Evolutionary conservation across 495 filamentous ascomycete species (phyloP).

Genomic region (Terfezia boudieri): DNA sequence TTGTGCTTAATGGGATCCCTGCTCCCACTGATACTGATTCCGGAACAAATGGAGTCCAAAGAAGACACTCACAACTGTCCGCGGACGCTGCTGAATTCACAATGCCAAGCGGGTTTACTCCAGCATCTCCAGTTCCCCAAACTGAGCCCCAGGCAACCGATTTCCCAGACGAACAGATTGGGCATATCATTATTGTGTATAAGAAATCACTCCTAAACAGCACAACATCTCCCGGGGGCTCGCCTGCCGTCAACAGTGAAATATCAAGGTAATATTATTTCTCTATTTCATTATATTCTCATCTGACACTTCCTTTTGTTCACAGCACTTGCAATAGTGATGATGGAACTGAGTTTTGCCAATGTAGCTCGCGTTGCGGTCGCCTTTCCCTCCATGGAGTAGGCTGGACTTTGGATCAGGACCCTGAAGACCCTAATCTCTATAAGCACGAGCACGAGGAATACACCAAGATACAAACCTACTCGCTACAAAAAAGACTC

Average conservation of each 20-base stretch:
- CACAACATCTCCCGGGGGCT: constrained; percentile 6
- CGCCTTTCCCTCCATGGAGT: constrained; percentile 2
- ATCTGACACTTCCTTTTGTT: neutral
- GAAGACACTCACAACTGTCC: constrained; percentile 37
- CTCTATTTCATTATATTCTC: neutral
- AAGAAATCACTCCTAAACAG: constrained; percentile 7
- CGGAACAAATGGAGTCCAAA: neutral
- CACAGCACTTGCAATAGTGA: neutral
- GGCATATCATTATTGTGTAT: constrained; percentile 14
- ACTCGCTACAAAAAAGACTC: constrained; percentile 32
- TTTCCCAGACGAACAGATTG: constrained; percentile 10
- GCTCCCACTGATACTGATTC: constrained; percentile 7
- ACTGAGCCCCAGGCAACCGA: constrained; percentile 4
- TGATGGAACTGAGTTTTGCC: neutral
- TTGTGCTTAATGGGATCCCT: constrained; percentile 6
- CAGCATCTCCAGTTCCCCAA: neutral
- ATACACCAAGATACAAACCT: constrained; percentile 27
- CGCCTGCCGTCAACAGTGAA: constrained; percentile 5
- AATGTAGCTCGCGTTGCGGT: neutral
- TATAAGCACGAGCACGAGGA: constrained; percentile 17
- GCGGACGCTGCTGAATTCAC: constrained; percentile 58
- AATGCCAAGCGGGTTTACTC: constrained; percentile 19
- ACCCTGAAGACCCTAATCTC: constrained; percentile 1
- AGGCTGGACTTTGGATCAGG: constrained; percentile 10
- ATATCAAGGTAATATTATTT: constrained; percentile 6